Percentiles rank a stretch among this genome's conserved stretches.
These are phyloP conservation scores for Daldinia vernicosa DNA, from an alignment of 495 filamentous ascomycete species.

Conservation along the genomic window DNA sequence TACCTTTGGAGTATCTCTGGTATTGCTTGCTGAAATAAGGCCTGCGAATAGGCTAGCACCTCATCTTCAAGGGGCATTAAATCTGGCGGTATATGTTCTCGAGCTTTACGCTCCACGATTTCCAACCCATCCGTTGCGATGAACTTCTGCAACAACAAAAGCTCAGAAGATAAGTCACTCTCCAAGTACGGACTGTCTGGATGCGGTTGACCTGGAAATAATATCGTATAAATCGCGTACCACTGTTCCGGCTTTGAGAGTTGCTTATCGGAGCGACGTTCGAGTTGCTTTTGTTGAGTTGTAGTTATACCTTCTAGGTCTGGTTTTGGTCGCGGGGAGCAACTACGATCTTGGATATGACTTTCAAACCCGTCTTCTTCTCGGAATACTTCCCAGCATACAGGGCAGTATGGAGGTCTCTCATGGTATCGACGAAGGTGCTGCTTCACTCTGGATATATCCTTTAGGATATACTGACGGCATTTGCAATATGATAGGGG, in stretches of 20 bases:
- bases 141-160: not conserved
- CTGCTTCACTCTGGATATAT: conserved; percentile 6
- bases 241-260: not conserved
- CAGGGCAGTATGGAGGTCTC: not conserved
- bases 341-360: not conserved
- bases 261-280: not conserved
- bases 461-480: not conserved
- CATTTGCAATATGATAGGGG: not conserved
- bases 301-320: not conserved
- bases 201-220: not conserved
- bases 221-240: not conserved
- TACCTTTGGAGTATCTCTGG: not conserved
- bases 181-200: not conserved
- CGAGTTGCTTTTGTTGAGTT: not conserved
- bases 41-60: not conserved
- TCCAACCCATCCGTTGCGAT: not conserved
- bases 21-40: not conserved
- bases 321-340: not conserved
- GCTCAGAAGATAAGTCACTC: not conserved
- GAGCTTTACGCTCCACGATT: not conserved
- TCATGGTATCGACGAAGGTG: conserved; percentile 4
- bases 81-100: not conserved
- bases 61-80: not conserved
- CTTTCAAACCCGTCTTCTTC: not conserved
- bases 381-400: not conserved